These are phyloP conservation scores for Aspergillus ellipticus DNA, from an alignment of 495 filamentous ascomycete species.

Conservation along the genomic window DNA sequence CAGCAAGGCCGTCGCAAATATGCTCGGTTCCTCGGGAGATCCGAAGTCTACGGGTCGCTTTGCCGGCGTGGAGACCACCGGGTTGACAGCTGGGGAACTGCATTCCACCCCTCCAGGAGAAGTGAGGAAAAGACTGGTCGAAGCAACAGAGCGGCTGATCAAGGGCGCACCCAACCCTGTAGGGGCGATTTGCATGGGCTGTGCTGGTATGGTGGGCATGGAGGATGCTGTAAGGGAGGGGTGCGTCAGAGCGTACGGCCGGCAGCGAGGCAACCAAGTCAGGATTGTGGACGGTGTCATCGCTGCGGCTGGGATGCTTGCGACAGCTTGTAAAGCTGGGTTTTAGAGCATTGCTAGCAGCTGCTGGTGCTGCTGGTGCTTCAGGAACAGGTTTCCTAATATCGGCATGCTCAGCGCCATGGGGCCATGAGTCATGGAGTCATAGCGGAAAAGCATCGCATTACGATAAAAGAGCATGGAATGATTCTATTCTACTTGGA, in stretches of 20 bases:
- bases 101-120: slow-evolving; percentile 65
- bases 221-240: slow-evolving; percentile 72
- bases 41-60: slow-evolving; percentile 45
- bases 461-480: background rate
- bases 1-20: slow-evolving; percentile 52
- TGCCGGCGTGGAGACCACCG: slow-evolving; percentile 79
- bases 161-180: slow-evolving; percentile 38
- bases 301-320: slow-evolving; percentile 69
- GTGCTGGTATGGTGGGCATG: slow-evolving; percentile 91
- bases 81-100: slow-evolving; percentile 75
- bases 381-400: background rate
- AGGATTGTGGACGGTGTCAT: slow-evolving; percentile 81
- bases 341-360: slow-evolving; percentile 22
- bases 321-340: slow-evolving; percentile 38
- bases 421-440: background rate
- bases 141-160: slow-evolving; percentile 65
- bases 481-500: background rate
- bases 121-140: slow-evolving; percentile 61
- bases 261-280: slow-evolving; percentile 54
- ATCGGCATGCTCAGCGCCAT: background rate
- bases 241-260: slow-evolving; percentile 60
- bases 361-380: too few species aligned
- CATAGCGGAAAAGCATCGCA: background rate
- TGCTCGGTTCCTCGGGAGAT: slow-evolving; percentile 46
- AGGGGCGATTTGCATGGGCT: slow-evolving; percentile 61